Base-by-base conservation (phyloP, 805 yeast species). In the Candida sanyiensis region DNA sequence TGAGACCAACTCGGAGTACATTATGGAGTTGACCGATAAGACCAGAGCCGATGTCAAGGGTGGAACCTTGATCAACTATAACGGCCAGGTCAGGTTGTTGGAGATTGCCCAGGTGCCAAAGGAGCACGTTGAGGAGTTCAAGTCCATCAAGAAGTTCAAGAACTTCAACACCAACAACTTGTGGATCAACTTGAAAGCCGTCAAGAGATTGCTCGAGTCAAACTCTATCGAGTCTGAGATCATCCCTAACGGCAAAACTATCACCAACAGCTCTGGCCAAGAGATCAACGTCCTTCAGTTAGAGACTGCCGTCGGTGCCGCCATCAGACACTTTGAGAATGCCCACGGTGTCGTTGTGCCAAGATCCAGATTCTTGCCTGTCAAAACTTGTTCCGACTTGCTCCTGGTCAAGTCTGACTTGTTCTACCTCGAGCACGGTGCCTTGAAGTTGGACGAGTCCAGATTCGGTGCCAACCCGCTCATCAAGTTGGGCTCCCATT, bases 31-130 rank as follows among this genome's bases (percentile, higher is more conserved):
- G 63, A 93, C 98, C 39, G 96, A 90, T 69, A 93, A 93, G 72
- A 93, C 98, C 37, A 82, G 97, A 66, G 98, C 98, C 25, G 98
- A 93, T 64, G 98, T 93, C 58, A 93, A 93, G 69, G 98, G 98
- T 72, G 98, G 97, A 72, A 93, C 97, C 50, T 77, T 93, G 64
- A 89, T 93, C 63, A 87, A 87, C 66, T 93, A 93, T 65, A 90
- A 87, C 52, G 97, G 97, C 47, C 80, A 83, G 59, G 95, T 93
- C 44, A 80, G 96, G 66, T 75, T 93, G 59, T 76, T 93, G 56
- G 97, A 93, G 67, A 90, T 93, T 54, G 96, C 96, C 29, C 98
- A 90, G 72, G 98, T 90, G 47, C 97, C 97, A 62, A 89, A 89
- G 66, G 97, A 88, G 63, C 97, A 90, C 61, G 90, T 87, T 46